Evolutionary conservation across 768 basidiomycete genomes (phyloP), one percentile per base, ranked within the genome.

Genomic region (Hygrophoropsis aurantiaca): DNA sequence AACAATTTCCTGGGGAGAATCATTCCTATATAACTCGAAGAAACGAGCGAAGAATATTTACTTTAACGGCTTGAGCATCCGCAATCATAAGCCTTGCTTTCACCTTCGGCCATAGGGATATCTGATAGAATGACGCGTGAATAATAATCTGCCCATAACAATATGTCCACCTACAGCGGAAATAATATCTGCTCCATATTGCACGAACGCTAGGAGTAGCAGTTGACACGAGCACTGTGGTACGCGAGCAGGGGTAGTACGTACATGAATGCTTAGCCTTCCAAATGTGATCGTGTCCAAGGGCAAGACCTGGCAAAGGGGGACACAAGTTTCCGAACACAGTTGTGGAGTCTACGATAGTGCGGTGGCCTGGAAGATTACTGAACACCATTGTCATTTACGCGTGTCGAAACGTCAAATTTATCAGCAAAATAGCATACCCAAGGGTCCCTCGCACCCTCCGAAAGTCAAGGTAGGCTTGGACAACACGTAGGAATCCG

Each of bases 11-110:
- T 60, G n/a, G 19, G 19, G 13, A 18, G 21, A n/a, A 18, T 1
- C 11, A 51, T 40, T 3, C 32, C 25, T 21, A 10, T 18, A 11
- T 25, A 13, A n/a, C 24, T 27, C 16, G 5, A 23, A 10, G 25
- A 3, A 15, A 19, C 11, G 40, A 32, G 23, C n/a, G 8, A 5
- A 9, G 11, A n/a, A 7, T 13, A 11, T 33, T 20, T 37, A 49
- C 75, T 60, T 75, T 75, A 41, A 75, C 69, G 11, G 67, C 66
- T 11, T 59, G 59, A 13, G 70, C 68, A 53, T 75, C 74, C 13
- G 74, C 72, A 9, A 75, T 26, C 7, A 21, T 40, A 5, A 55
- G 18, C 5, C 4, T 11, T 11, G 26, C 42, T 7, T 0, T 13
- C n/a, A 27, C 38, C 20, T 40, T 54, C 4, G 54, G 54, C 53